A percentile compares a stretch with the other conserved stretches of the same genome.
Evolutionary conservation across 257 asterid species (phyloP).

Genomic region (Nicotiana tomentosiformis): DNA sequence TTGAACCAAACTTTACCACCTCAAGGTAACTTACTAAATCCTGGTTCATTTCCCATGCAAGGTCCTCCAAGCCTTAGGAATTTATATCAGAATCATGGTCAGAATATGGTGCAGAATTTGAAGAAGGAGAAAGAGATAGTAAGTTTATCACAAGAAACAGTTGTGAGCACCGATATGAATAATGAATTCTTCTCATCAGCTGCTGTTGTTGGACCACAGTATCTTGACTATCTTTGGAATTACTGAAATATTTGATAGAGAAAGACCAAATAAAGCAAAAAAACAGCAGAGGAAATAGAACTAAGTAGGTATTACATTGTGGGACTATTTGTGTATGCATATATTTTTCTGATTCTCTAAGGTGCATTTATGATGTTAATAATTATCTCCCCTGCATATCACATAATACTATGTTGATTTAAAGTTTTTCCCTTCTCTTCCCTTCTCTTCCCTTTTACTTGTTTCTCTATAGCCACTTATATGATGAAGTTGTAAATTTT

Average conservation of each 20-base stretch:
- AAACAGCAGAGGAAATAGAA: too few relatives aligned
- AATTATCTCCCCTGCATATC: background rate
- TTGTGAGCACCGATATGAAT: constrained; percentile 27
- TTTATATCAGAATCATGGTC: constrained; percentile 30
- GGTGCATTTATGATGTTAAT: background rate
- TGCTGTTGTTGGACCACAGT: constrained; percentile 20
- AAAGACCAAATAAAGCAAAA: background rate
- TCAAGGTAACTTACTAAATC: background rate
- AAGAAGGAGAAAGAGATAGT: constrained; percentile 14
- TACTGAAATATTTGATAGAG: constrained; percentile 24
- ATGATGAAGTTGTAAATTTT: background rate
- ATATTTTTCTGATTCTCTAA: background rate
- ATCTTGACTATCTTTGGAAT: constrained; percentile 52
- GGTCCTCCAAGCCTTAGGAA: constrained; percentile 26
- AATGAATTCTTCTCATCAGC: constrained; percentile 30
- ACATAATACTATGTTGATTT: background rate
- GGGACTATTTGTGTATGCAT: background rate
- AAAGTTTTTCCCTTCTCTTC: too few relatives aligned
- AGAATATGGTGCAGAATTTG: constrained; percentile 25
- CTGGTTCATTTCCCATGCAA: constrained; percentile 19
- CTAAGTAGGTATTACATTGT: too few relatives aligned
- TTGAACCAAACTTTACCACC: too few relatives aligned
- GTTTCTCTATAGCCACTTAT: too few relatives aligned
- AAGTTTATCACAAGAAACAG: constrained; percentile 48
- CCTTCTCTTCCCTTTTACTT: background rate